Base-by-base conservation (phyloP, 2,329 filamentous ascomycete species). In the Fusarium multiceps region DNA sequence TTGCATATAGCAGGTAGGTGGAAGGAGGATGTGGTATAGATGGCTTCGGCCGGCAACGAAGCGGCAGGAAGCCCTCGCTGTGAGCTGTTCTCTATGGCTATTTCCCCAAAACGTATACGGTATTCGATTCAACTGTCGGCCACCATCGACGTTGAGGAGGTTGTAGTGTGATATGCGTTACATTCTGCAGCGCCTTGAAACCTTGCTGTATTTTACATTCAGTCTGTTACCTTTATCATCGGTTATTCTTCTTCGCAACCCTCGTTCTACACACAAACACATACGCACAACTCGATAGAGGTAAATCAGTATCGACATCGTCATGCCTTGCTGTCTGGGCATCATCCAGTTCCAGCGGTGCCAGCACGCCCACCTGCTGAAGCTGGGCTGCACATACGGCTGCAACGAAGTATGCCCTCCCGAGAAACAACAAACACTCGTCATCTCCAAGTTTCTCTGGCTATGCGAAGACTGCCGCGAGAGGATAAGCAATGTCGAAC, bases 261-360 rank as follows among this genome's bases (percentile, higher is more conserved):
- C 25, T 48, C 34, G 13, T n/a, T 6, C 34, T 12, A n/a, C 34
- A 37, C 18, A 4, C 34, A 37, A n/a, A 37, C 34, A 37, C 18
- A 37, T 18, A 46, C 23, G 23, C 41, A 41, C 58, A 5, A 16
- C 34, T 23, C 6, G 40, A 43, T 42, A 18, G 23, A 27, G 25
- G 18, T n/a, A 28, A 41, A 27, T 10, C 41, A n/a, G 16, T 9
- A 16, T 41, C 32, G 13, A 27, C n/a, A n/a, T 23, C 53, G 60
- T 32, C 30, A 79, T 79, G 77, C 74, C 76, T 25, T 79, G 78
- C 68, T 75, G 73, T 54, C 60, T 78, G 42, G 69, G 68, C 45
- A 74, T 77, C 23, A 42, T 78, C 9, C 63, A 70, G 20, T 77
- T 60, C 60, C 54, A 41, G 7, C 68, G 62, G 50, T 79, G 78